Evolutionary conservation across 2,329 filamentous ascomycete genomes (phyloP).

Genomic region (Drechslera avenae): DNA sequence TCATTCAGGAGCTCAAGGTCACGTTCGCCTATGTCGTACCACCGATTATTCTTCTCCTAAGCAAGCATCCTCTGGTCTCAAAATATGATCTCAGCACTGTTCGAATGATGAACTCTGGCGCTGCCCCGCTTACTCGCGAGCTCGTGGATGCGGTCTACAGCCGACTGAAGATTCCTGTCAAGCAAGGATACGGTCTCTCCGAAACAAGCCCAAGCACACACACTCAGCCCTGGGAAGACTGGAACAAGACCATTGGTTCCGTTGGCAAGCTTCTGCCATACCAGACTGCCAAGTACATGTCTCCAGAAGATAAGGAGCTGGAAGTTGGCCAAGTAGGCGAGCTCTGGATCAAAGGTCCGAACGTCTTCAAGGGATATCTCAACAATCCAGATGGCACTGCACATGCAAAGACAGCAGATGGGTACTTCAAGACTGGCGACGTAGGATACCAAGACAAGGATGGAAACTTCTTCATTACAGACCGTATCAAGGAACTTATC

Average conservation of each 20-base stretch:
- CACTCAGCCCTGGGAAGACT: conserved; percentile 74
- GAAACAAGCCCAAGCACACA: conserved; percentile 85
- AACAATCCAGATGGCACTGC: conserved; percentile 73
- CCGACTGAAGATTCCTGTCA: conserved; percentile 77
- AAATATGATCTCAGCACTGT: conserved; percentile 81
- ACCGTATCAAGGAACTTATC: conserved; percentile 62
- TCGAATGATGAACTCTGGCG: conserved; percentile 85
- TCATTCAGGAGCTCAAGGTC: conserved; percentile 75
- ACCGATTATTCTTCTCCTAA: conserved; percentile 78
- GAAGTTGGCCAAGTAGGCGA: conserved; percentile 63
- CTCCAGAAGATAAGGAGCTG: conserved; percentile 63
- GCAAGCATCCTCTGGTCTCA: conserved; percentile 76
- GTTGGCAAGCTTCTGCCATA: conserved; percentile 80
- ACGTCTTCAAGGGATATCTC: conserved; percentile 78
- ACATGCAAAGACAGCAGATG: conserved; percentile 74
- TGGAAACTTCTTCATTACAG: conserved; percentile 88
- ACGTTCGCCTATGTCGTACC: conserved; percentile 84
- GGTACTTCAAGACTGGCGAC: conserved; percentile 91
- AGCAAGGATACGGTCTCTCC: conserved; percentile 90
- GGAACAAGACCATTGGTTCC: conserved; percentile 75
- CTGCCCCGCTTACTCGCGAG: conserved; percentile 81
- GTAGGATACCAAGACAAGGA: conserved; percentile 77
- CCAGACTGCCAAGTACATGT: conserved; percentile 81
- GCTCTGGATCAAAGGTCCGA: conserved; percentile 75
- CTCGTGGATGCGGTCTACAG: conserved; percentile 77